Evolutionary conservation across 2,329 filamentous ascomycete genomes (phyloP).

Genomic region (Nothophaeocryptopus gaeumannii): DNA sequence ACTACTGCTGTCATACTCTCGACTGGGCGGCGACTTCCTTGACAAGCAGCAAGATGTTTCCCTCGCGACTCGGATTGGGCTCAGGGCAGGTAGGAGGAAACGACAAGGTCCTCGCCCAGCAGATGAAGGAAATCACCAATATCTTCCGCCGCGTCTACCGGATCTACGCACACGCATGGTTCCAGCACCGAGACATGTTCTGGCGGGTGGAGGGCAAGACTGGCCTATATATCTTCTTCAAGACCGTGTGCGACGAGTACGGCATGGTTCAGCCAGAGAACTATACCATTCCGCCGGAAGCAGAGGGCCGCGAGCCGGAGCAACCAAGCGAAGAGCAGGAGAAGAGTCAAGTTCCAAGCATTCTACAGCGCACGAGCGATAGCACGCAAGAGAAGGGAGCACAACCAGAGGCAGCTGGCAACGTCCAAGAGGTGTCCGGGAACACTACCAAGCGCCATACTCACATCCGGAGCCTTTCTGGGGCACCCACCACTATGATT

Average conservation of each 20-base stretch:
- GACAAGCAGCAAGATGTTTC: slow-evolving; percentile 92
- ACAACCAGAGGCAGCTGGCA: slow-evolving; percentile 36
- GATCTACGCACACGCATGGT: slow-evolving; percentile 99
- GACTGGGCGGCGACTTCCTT: slow-evolving; percentile 96
- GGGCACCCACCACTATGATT: slow-evolving; percentile 72
- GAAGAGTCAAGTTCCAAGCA: slow-evolving; percentile 12
- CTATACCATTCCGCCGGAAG: slow-evolving; percentile 90
- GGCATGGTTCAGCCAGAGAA: slow-evolving; percentile 87
- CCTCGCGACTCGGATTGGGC: slow-evolving; percentile 70
- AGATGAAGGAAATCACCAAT: slow-evolving; percentile 83
- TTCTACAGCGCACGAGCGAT: slow-evolving; percentile 15
- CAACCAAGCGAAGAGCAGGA: slow-evolving; percentile 24
- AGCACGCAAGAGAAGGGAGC: slow-evolving; percentile 21
- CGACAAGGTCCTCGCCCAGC: slow-evolving; percentile 46
- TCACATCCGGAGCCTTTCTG: slow-evolving; percentile 72
- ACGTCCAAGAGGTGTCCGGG: slow-evolving; percentile 51
- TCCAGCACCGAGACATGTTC: slow-evolving; percentile 91
- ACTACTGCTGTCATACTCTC: slow-evolving; percentile 97
- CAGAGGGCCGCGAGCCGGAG: slow-evolving; percentile 70
- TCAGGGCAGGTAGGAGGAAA: slow-evolving; percentile 29
- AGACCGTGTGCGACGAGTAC: slow-evolving; percentile 92
- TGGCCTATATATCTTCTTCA: slow-evolving; percentile 95
- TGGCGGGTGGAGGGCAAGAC: slow-evolving; percentile 88
- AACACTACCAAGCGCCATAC: slow-evolving; percentile 81
- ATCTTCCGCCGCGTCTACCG: slow-evolving; percentile 92